Evolutionary conservation across 139 green algal genomes (phyloP).

Genomic region (Coelastrella sp.): DNA sequence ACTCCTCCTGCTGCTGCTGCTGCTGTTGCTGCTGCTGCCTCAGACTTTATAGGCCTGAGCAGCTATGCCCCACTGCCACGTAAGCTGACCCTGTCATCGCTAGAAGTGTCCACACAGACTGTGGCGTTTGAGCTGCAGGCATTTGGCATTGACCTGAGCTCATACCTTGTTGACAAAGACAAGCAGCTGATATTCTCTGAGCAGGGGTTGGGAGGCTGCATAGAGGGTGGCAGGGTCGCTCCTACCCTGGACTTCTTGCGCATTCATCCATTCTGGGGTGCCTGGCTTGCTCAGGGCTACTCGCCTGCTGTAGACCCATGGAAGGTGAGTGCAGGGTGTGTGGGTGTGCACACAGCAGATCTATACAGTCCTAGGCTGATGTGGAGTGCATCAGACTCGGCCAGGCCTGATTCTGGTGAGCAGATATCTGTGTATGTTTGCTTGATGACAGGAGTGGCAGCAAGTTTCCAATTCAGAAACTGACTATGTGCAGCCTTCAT

Average conservation of each 20-base stretch:
- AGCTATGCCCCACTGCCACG: neutral
- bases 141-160: constrained; percentile 30
- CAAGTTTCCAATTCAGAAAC: too few relatives aligned
- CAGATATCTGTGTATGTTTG: too few relatives aligned
- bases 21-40: neutral
- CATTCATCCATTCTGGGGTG: constrained; percentile 7
- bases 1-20: too few relatives aligned
- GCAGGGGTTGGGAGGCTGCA: constrained; percentile 16
- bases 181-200: constrained; percentile 32
- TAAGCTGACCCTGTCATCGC: neutral
- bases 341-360: too few relatives aligned
- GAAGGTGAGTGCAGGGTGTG: neutral
- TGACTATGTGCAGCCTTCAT: too few relatives aligned
- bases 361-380: too few relatives aligned
- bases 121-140: constrained; percentile 21
- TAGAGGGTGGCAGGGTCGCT: neutral
- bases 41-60: constrained; percentile 36
- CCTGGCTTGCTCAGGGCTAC: neutral
- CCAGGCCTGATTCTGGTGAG: too few relatives aligned
- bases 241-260: neutral
- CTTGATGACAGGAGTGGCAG: too few relatives aligned
- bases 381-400: too few relatives aligned
- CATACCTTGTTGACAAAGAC: neutral
- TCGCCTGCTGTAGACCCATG: neutral
- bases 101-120: constrained; percentile 25